A percentile compares a stretch with the other conserved stretches of the same genome.
Conservation (phyloP, 2,329 filamentous ascomycete species). For the Echinosphaeria canescens region DNA sequence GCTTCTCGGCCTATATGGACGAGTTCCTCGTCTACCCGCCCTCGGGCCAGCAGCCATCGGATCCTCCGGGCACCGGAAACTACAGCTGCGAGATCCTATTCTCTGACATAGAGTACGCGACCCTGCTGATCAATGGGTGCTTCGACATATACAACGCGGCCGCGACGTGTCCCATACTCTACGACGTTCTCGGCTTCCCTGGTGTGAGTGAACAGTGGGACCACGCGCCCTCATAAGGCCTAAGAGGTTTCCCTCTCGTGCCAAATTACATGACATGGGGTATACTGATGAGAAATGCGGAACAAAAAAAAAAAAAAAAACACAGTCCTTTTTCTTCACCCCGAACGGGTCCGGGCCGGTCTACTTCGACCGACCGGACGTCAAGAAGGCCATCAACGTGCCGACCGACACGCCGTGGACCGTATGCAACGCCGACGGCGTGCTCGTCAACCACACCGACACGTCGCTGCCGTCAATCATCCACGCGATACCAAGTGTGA, state of each 20-base stretch:
- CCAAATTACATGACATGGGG: no score
- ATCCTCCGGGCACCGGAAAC: constrained; percentile 18
- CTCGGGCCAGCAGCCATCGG: constrained; percentile 29
- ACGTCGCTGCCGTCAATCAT: constrained; percentile 28
- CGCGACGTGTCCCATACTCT: constrained; percentile 47
- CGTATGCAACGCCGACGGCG: constrained; percentile 6
- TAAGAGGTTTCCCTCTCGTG: no score
- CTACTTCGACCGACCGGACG: constrained; percentile 51
- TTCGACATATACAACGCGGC: constrained; percentile 59
- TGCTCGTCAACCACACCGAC: constrained; percentile 22
- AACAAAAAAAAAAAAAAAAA: no score
- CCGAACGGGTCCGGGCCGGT: constrained; percentile 37
- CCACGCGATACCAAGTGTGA: constrained; percentile 43
- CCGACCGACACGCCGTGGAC: constrained; percentile 33
- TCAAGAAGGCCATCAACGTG: constrained; percentile 49
- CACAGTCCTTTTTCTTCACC: constrained; percentile 37
- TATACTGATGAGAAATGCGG: no score
- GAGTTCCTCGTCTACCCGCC: constrained; percentile 50
- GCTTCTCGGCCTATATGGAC: constrained; percentile 35
- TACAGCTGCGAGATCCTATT: constrained; percentile 32
- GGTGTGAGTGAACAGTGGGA: no score
- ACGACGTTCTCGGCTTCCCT: constrained; percentile 48
- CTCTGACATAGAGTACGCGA: constrained; percentile 28
- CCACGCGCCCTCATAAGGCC: no score
- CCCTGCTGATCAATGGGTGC: constrained; percentile 45